Base-by-base conservation (phyloP, 2,329 filamentous ascomycete species). In the Trichoderma koningii region DNA sequence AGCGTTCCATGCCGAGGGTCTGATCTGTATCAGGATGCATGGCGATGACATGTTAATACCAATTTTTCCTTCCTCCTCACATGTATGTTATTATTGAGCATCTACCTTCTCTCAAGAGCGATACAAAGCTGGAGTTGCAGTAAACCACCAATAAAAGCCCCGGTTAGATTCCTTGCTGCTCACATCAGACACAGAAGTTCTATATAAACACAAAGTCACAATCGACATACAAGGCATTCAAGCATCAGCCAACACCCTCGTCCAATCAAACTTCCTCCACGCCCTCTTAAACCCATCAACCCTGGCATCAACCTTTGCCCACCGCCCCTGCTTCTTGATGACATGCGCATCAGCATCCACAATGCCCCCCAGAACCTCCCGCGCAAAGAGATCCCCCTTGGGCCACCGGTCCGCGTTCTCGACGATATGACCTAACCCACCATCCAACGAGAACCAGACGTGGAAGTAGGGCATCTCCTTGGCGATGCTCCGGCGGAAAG, bases 401-500 rank as follows among this genome's bases (percentile, higher is more conserved):
- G 96, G 96, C 95, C 95, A 99, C 57, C 88, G 82, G 55, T 87
- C 84, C 30, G 87, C 81, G 71, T 99, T 91, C 77, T 99, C 95
- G 0, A 99, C 91, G 9, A 99, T 82, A 75, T 99, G 95, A 0
- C 92, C 95, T 69, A 99, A 78, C 0, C 95, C 95, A 2, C 95
- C 95, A 73, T 99, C 93, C 1, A 99, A 80, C 60, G 87, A 57
- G 74, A 98, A 98, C 93, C 94, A 99, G 21, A 89, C 94, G 76
- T 99, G 95, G 73, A 99, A 99, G 76, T 99, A 99, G 0, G 96
- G 94, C 91, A 96, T 94, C 80, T 99, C 94, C 79, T 96, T 97
- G 14, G 91, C 92, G 67, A 99, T 82, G 21, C 85, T 89, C 64
- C 88, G 84, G 1, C 94, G 85, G 76, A 99, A 99, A 1, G 95